Conservation (phyloP, 495 filamentous ascomycete species). For the Penicillium coprophilum region DNA sequence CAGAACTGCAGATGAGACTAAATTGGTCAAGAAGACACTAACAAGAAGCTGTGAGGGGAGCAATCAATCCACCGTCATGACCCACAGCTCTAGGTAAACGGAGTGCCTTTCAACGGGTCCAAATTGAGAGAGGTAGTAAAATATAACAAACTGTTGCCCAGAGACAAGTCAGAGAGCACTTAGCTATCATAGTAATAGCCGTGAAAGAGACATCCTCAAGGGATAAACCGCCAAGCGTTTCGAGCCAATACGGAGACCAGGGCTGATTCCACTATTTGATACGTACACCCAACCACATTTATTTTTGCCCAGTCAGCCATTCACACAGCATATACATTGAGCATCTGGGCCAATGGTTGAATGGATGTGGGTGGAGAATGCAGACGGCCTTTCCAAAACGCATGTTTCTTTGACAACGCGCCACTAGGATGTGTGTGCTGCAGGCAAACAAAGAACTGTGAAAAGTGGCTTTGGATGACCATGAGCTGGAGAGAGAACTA, state of each 20-base stretch:
- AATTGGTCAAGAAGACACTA: too few relatives aligned
- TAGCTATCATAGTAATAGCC: background rate
- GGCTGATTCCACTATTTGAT: conserved; percentile 1
- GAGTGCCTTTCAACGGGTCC: background rate
- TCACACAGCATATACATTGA: background rate
- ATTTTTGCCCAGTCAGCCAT: background rate
- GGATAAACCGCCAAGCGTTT: background rate
- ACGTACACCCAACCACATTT: background rate
- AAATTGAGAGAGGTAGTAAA: background rate
- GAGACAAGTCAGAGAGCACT: background rate
- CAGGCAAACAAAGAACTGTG: conserved; percentile 10
- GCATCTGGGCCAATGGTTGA: too few relatives aligned
- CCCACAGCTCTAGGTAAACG: background rate
- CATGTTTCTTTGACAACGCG: conserved; percentile 3
- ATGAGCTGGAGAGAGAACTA: too few relatives aligned
- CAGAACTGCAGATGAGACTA: background rate
- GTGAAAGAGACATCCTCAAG: conserved; percentile 1
- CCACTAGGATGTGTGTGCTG: conserved; percentile 4
- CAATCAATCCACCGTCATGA: background rate
- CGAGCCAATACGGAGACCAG: background rate
- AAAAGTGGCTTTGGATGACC: background rate
- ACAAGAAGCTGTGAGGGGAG: background rate
- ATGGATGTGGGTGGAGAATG: background rate
- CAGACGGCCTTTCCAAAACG: background rate
- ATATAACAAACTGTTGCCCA: conserved; percentile 6